Base-by-base conservation (phyloP, 495 filamentous ascomycete species). In the Daldinia loculata region DNA sequence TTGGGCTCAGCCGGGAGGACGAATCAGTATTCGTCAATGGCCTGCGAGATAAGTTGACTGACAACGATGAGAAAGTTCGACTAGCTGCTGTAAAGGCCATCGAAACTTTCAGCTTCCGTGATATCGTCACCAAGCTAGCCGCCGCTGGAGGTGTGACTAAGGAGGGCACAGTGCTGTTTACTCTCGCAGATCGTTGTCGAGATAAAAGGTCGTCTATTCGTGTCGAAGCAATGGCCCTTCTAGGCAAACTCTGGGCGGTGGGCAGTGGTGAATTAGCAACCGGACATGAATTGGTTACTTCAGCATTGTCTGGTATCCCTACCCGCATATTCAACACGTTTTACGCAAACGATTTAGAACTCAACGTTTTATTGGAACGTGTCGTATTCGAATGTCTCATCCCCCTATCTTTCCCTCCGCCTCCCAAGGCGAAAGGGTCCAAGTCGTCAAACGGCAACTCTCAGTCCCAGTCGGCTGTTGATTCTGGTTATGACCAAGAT, bases 231-330 rank as follows among this genome's bases (percentile, higher is more conserved):
- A 97, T 97, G 89, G 89, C 87, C 38, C 85, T 93, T 30, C 80
- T 98, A 12, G 91, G 88, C 19, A 89, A 90, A 52, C 90, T 97
- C 45, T 99, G 95, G 95, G 95, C 91, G 11, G 93, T 95, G 56
- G 95, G 93, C 1, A 88, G 88, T 19, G 92, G 93, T 22, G 94
- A 97, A 67, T 91, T 99, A 67, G 89, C 92, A 45, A 88, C 89
- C 48, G 92, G 92, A 17, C 91, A 95, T 69, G 93, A 97, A 69
- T 80, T 86, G 7, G 89, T 97, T 15, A 85, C 84, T 5, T 82
- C 87, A 24, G 83, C 93, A 12, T 80, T 99, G 11, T 90, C 90
- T 14, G 89, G 89, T 52, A 92, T 94, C 48, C 95, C 95, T 12
- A 90, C 89, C 2, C 93, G 89, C 74, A 94, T 98, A 39, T 88